These are phyloP conservation scores for Hypoxylon rubiginosum DNA, from an alignment of 2,329 filamentous ascomycete genomes.

Conservation along the genomic window DNA sequence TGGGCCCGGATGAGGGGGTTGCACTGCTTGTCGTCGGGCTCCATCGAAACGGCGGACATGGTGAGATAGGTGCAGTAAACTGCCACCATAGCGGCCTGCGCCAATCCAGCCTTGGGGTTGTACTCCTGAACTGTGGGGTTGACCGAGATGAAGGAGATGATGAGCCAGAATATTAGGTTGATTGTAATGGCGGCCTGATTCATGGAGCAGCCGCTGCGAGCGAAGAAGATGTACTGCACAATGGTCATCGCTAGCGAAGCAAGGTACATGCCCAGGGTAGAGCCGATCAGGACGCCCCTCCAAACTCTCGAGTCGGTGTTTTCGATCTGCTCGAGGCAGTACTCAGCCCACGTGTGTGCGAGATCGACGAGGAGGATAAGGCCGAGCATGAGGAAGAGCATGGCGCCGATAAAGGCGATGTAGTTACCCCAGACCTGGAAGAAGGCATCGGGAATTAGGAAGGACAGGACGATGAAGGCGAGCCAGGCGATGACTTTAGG, in stretches of 20 bases:
- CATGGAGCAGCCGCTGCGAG: slow-evolving; percentile 84
- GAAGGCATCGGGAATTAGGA: slow-evolving; percentile 94
- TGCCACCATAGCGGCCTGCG: slow-evolving; percentile 97
- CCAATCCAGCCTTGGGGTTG: slow-evolving; percentile 93
- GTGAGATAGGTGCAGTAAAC: slow-evolving; percentile 99
- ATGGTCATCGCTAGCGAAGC: slow-evolving; percentile 93
- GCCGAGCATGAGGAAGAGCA: slow-evolving; percentile 93
- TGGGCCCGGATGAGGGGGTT: slow-evolving; percentile 90
- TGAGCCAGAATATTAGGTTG: slow-evolving; percentile 87
- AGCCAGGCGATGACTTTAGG: slow-evolving; percentile 95
- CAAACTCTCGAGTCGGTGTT: slow-evolving; percentile 86
- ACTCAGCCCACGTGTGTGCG: slow-evolving; percentile 96
- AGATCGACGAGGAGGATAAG: slow-evolving; percentile 94
- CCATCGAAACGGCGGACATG: slow-evolving; percentile 98
- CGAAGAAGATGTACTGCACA: slow-evolving; percentile 98
- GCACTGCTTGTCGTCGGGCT: slow-evolving; percentile 92
- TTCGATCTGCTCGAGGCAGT: slow-evolving; percentile 94
- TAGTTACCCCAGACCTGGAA: slow-evolving; percentile 98
- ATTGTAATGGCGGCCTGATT: slow-evolving; percentile 97
- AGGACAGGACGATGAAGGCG: slow-evolving; percentile 87
- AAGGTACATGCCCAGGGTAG: slow-evolving; percentile 93
- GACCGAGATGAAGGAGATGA: slow-evolving; percentile 86
- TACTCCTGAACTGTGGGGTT: slow-evolving; percentile 91
- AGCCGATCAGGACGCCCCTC: slow-evolving; percentile 89
- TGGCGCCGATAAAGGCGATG: slow-evolving; percentile 86